phyloP scores from a whole-genome alignment of 2,329 filamentous ascomycete species.

The Thielaviopsis euricoi region DNA sequence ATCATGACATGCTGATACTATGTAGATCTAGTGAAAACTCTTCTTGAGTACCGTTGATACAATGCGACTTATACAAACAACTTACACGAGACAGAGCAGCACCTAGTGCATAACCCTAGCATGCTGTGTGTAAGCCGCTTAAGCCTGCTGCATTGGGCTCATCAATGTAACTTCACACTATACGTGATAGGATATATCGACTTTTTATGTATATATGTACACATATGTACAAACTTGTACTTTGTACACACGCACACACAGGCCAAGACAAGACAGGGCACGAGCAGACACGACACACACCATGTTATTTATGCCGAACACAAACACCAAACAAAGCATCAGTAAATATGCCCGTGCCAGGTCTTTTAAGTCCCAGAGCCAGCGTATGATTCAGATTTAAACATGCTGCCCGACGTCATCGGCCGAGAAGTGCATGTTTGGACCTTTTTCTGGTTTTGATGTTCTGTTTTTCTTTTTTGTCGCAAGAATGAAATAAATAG shows the following conservation, averaged over 20 bases:
- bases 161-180: background rate
- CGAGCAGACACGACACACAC: background rate
- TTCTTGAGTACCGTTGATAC: no score
- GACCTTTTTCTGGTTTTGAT: background rate
- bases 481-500: no score
- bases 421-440: background rate
- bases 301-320: background rate
- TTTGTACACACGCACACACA: no score
- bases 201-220: background rate
- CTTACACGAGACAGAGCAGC: background rate
- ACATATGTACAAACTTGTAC: no score
- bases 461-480: background rate
- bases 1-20: background rate
- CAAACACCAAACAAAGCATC: background rate
- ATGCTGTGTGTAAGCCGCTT: background rate
- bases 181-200: no score
- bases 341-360: background rate
- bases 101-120: background rate
- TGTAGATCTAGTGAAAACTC: no score
- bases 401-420: background rate
- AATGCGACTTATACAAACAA: background rate
- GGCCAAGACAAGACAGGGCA: background rate
- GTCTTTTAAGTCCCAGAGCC: background rate
- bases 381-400: background rate
- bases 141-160: background rate